A percentile compares a stretch with the other conserved stretches of the same genome.
Conservation (phyloP, 2,329 filamentous ascomycete genomes). For the Pestalotiopsis fici region DNA sequence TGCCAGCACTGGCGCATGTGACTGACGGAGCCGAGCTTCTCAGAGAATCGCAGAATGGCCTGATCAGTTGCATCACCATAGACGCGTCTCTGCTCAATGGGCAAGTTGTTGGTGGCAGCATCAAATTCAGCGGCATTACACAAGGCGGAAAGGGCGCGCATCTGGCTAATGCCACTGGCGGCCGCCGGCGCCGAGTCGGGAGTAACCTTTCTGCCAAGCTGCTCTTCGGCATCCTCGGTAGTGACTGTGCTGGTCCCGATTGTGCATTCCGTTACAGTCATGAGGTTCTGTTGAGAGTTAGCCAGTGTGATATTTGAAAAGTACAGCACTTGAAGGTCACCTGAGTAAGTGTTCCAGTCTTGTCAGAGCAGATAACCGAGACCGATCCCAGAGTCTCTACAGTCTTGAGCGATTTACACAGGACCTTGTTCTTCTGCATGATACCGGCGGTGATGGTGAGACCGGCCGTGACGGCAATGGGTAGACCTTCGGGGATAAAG, state of each 20-base stretch:
- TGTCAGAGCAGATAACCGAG: conserved; percentile 75
- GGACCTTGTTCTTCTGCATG: conserved; percentile 75
- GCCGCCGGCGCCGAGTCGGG: conserved; percentile 24
- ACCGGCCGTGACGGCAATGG: conserved; percentile 69
- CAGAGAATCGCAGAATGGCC: conserved; percentile 72
- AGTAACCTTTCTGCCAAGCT: conserved; percentile 28
- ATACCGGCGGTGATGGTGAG: conserved; percentile 76
- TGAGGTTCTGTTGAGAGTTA: conserved; percentile 58
- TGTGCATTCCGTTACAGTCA: conserved; percentile 71
- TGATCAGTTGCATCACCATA: conserved; percentile 78
- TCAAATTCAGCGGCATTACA: conserved; percentile 80
- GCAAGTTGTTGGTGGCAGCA: conserved; percentile 58
- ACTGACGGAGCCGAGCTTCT: conserved; percentile 60
- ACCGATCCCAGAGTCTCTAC: conserved; percentile 76
- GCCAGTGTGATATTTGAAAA: conserved; percentile 1
- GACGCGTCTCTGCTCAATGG: conserved; percentile 63
- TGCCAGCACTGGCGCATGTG: conserved; percentile 65
- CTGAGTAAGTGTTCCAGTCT: conserved; percentile 70
- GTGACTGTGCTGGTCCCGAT: conserved; percentile 54
- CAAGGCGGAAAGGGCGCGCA: conserved; percentile 63
- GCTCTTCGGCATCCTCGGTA: conserved; percentile 50
- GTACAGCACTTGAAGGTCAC: conserved; percentile 22
- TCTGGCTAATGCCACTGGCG: conserved; percentile 52
- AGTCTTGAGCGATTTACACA: conserved; percentile 79
- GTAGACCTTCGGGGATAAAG: conserved; percentile 73